Base-by-base conservation (phyloP, 2,329 filamentous ascomycete species). In the Sarocladium strictum region DNA sequence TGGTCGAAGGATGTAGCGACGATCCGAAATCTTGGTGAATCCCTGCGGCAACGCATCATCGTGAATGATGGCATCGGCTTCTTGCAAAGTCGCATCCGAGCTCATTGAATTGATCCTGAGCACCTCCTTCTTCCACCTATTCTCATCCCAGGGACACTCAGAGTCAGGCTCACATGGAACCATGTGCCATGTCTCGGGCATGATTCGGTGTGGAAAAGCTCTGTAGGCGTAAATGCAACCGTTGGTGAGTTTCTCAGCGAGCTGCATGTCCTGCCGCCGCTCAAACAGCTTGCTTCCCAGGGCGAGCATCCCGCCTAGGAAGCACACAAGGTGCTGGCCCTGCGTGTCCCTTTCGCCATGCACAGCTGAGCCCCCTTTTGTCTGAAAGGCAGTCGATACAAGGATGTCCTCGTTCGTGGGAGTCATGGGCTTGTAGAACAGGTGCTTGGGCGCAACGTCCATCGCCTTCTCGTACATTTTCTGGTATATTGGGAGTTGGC, bases 381-480 rank as follows among this genome's bases (percentile, higher is more conserved):
- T 35, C 14, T 75, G 73, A 3, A 43, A 53, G 9, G 40, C 37
- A 9, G 72, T 84, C 0, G 82, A 73, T n/a, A 88, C 74, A 6
- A 91, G 74, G 4, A 91, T 79, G 57, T 90, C 80, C 1, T 76
- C 55, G 21, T 55, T 47, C 15, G 43, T 53, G 10, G 55, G 55
- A 6, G 82, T 75, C 77, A 88, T 84, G 0, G 88, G 88, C 1
- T 84, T 79, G 70, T 86, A 91, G 51, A 93, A 76, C 1, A 92
- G 69, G 57, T 88, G 71, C 54, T 82, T 69, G 17, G 79, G 78
- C 1, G 81, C 80, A 0, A 80, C 76, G n/a, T 83, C 78, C 61
- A 87, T 83, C 2, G 85, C 78, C 2, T 68, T 70, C 54, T 83
- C 76, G 63, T 90, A 90, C 74, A 93, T 80, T 2, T 69, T 73